Conservation (phyloP, 345 rosid genomes). For the Aethionema arabicum region DNA sequence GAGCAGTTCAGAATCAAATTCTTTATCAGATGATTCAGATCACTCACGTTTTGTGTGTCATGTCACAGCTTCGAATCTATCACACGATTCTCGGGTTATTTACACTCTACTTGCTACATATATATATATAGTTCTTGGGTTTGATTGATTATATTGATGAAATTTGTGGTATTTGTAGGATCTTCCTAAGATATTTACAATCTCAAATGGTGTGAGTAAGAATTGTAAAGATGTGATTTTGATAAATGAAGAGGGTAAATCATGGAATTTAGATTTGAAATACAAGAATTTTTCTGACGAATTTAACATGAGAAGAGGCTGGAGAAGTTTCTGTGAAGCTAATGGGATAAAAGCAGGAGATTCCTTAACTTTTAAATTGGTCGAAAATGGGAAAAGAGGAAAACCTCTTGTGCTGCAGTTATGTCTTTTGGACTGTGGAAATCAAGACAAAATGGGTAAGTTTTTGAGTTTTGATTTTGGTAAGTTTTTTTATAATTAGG, state of each 20-base stretch:
- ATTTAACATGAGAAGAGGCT: constrained; percentile 25
- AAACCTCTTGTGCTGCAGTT: constrained; percentile 16
- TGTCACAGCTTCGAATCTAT: constrained; percentile 12
- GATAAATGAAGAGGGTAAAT: constrained; percentile 13
- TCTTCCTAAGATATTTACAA: background rate
- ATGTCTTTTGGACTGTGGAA: background rate
- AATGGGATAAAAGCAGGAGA: constrained; percentile 27
- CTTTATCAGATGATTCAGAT: constrained; percentile 4
- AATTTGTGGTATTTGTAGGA: constrained; percentile 20
- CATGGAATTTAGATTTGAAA: constrained; percentile 16
- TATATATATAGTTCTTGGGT: too few relatives aligned
- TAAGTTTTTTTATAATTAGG: too few relatives aligned
- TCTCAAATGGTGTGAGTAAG: constrained; percentile 7
- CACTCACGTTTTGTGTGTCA: constrained; percentile 7
- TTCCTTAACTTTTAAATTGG: background rate
- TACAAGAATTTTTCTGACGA: background rate
- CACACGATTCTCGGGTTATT: constrained; percentile 14
- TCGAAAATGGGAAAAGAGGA: constrained; percentile 11
- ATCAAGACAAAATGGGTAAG: constrained; percentile 8
- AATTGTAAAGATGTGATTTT: constrained; percentile 9
- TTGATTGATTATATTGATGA: background rate
- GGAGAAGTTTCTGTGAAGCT: constrained; percentile 31
- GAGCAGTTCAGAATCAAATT: background rate
- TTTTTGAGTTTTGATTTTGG: too few relatives aligned
- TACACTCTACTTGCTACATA: constrained; percentile 7